Conservation (phyloP, 2,329 filamentous ascomycete species). For the Emergomyces pasteurianus region DNA sequence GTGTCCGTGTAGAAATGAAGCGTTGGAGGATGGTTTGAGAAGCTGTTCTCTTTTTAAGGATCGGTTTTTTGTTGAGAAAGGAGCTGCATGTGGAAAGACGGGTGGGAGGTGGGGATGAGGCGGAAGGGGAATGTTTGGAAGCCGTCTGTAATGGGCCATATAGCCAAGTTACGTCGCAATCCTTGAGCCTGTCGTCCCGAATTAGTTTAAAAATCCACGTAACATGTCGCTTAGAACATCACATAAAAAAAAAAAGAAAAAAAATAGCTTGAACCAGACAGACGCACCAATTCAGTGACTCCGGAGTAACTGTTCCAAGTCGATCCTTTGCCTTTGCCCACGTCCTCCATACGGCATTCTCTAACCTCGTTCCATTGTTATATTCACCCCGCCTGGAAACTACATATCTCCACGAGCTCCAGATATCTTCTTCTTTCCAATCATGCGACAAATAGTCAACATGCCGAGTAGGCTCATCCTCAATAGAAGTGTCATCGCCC, state of each 20-base stretch:
- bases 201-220: constrained; percentile 4
- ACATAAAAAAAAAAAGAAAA: not conserved
- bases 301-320: constrained; percentile 76
- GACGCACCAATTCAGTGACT: constrained; percentile 77
- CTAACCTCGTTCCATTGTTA: constrained; percentile 66
- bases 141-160: constrained; percentile 84
- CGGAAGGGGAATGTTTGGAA: constrained; percentile 39
- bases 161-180: constrained; percentile 94
- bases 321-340: constrained; percentile 91
- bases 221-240: not conserved
- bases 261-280: not conserved
- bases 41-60: constrained; percentile 92
- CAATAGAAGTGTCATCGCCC: constrained; percentile 65
- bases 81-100: constrained; percentile 49
- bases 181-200: constrained; percentile 63
- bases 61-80: constrained; percentile 70
- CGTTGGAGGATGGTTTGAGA: constrained; percentile 89
- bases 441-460: constrained; percentile 93
- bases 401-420: constrained; percentile 93
- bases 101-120: constrained; percentile 40
- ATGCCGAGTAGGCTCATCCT: constrained; percentile 65
- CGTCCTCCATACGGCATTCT: constrained; percentile 94
- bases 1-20: constrained; percentile 75
- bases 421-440: constrained; percentile 93
- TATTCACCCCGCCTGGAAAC: constrained; percentile 68